Conservation (phyloP, 2,329 filamentous ascomycete genomes). For the Trichoderma hamatum region DNA sequence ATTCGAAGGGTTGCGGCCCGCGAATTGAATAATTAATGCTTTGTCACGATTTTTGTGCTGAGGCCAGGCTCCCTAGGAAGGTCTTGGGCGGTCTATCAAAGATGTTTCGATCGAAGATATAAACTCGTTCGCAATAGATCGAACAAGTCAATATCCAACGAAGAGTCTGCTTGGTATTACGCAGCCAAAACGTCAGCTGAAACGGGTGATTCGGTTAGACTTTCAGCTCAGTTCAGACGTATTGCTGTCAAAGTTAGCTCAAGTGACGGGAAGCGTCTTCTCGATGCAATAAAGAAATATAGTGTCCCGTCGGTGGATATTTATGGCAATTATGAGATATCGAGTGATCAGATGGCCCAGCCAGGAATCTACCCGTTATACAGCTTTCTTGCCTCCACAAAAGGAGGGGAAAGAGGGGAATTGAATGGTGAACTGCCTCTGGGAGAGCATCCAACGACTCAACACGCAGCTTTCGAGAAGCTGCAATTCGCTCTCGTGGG, state of each 20-base stretch:
- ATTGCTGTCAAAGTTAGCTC: constrained; percentile 10
- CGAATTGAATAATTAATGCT: too few species aligned
- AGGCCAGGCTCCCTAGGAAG: too few species aligned
- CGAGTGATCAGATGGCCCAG: background rate
- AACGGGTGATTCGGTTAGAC: constrained; percentile 3
- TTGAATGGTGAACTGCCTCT: background rate
- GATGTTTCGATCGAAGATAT: too few species aligned
- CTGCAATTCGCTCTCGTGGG: background rate
- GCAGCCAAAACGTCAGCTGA: background rate
- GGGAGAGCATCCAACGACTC: background rate
- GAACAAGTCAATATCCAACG: background rate
- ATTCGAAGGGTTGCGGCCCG: too few species aligned
- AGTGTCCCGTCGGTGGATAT: background rate
- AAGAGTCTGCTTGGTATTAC: background rate
- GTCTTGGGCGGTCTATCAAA: too few species aligned
- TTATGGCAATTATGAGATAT: background rate
- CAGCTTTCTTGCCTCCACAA: background rate
- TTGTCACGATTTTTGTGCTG: too few species aligned
- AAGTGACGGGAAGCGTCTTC: background rate
- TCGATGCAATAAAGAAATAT: background rate
- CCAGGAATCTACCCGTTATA: background rate
- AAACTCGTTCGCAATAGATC: background rate
- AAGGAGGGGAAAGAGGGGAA: background rate
- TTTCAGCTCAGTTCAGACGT: background rate
- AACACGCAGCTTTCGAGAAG: background rate